phyloP scores from a whole-genome alignment of 192 early-diverging fungal genomes.

The Entrophospora sp. region DNA sequence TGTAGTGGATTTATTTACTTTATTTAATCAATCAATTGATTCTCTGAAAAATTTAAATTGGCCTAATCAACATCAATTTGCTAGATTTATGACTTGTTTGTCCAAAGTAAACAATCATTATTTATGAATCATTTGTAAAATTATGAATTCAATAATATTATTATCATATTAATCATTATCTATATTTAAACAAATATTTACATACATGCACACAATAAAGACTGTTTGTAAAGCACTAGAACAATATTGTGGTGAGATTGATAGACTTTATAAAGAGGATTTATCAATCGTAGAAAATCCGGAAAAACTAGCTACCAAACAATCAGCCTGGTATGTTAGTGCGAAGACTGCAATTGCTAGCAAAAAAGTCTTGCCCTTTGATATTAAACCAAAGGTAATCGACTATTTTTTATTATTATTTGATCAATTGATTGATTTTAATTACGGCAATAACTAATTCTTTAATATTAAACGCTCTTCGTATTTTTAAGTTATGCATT shows the following conservation, averaged over 20 bases:
- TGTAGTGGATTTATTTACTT: slow-evolving; percentile 71
- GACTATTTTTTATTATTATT: not conserved
- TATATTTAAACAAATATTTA: no score
- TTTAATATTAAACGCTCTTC: no score
- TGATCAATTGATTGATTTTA: not conserved
- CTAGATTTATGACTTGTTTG: slow-evolving; percentile 55
- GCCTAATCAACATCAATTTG: slow-evolving; percentile 49
- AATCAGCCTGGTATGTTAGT: slow-evolving; percentile 30
- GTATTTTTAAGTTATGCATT: slow-evolving; percentile 45
- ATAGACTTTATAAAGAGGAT: slow-evolving; percentile 34
- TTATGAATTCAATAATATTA: no score
- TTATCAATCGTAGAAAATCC: slow-evolving; percentile 30
- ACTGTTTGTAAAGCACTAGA: slow-evolving; percentile 54
- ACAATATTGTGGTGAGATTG: slow-evolving; percentile 47
- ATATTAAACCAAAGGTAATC: slow-evolving; percentile 42
- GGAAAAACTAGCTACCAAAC: slow-evolving; percentile 25
- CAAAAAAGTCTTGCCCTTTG: slow-evolving; percentile 31
- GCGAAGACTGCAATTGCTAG: slow-evolving; percentile 30
- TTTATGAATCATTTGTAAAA: no score
- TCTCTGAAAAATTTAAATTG: slow-evolving; percentile 63
- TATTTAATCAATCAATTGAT: slow-evolving; percentile 61
- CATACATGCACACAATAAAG: no score
- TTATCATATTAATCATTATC: no score
- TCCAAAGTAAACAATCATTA: no score
- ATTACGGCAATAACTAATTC: no score